Evolutionary conservation across 2,329 filamentous ascomycete species (phyloP).

Genomic region (Zarea fungicola): DNA sequence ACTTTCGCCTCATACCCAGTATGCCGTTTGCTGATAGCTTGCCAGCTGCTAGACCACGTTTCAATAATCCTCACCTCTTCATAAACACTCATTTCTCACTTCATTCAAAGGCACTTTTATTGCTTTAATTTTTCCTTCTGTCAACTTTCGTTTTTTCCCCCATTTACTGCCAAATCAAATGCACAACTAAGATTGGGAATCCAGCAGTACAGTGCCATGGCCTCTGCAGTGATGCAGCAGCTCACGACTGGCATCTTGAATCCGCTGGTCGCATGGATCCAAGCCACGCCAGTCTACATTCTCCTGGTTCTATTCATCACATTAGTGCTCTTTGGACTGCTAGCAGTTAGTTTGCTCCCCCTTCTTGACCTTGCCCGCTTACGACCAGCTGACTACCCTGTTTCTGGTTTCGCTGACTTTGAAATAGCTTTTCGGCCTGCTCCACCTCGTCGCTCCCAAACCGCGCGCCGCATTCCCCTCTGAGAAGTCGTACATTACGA

Average conservation of each 20-base stretch:
- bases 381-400: too few species aligned
- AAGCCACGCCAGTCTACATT: slow-evolving; percentile 35
- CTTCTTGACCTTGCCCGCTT: neutral
- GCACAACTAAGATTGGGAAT: neutral
- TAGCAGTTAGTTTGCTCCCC: slow-evolving; percentile 30
- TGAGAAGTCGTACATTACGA: slow-evolving; percentile 82
- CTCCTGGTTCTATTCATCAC: slow-evolving; percentile 32
- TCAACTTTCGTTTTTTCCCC: neutral
- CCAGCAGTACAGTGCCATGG: neutral
- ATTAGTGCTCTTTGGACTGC: slow-evolving; percentile 29
- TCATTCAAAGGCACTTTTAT: neutral
- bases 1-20: neutral
- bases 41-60: slow-evolving; percentile 5
- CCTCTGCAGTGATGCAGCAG: slow-evolving; percentile 23
- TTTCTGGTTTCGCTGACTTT: neutral
- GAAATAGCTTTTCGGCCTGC: slow-evolving; percentile 52
- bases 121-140: neutral
- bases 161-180: neutral
- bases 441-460: slow-evolving; percentile 72
- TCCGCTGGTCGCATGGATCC: slow-evolving; percentile 30
- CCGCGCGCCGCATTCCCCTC: slow-evolving; percentile 69
- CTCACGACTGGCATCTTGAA: slow-evolving; percentile 30
- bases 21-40: slow-evolving; percentile 11
- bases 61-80: neutral
- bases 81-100: neutral